A percentile compares a stretch with the other conserved stretches of the same genome.
phyloP scores from a whole-genome alignment of 192 early-diverging fungal genomes.

The Rhizophlyctis rosea region DNA sequence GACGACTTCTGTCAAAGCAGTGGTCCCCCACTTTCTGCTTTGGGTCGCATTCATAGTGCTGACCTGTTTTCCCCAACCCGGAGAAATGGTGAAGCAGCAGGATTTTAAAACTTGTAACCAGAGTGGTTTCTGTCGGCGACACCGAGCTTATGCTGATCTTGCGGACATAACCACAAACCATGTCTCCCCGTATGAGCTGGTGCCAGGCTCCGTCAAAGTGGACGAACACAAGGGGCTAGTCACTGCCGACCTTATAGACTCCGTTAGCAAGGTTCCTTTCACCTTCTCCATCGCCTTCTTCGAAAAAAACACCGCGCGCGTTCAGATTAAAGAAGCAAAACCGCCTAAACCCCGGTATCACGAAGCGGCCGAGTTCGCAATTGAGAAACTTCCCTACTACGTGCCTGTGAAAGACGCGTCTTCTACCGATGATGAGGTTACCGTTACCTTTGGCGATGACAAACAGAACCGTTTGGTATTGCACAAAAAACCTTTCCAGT shows the following conservation, averaged over 20 bases:
- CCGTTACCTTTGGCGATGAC: constrained; percentile 40
- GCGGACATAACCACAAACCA: constrained; percentile 30
- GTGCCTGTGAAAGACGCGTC: constrained; percentile 32
- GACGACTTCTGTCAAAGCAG: too few relatives aligned
- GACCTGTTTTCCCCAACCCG: not conserved
- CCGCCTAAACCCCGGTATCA: constrained; percentile 74
- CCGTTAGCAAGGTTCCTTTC: constrained; percentile 29
- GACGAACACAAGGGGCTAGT: constrained; percentile 44
- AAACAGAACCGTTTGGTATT: constrained; percentile 47
- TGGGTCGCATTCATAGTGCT: not conserved
- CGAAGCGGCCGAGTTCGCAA: constrained; percentile 44
- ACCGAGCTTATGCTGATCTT: constrained; percentile 78
- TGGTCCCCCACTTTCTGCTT: too few relatives aligned
- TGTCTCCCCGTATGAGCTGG: constrained; percentile 61
- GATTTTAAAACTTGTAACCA: constrained; percentile 93
- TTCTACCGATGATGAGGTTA: constrained; percentile 15
- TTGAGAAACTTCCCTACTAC: constrained; percentile 24
- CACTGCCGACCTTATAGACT: constrained; percentile 56
- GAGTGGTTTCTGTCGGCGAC: constrained; percentile 82
- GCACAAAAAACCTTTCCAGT: constrained; percentile 52
- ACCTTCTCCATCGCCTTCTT: constrained; percentile 10
- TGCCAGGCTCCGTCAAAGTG: constrained; percentile 55
- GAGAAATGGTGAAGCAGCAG: constrained; percentile 45
- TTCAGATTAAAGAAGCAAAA: constrained; percentile 45
- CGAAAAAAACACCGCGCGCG: constrained; percentile 25